A percentile compares a stretch with the other conserved stretches of the same genome.
Evolutionary conservation across 176 grass and related monocot genomes (phyloP).

Genomic region (Ensete glaucum): DNA sequence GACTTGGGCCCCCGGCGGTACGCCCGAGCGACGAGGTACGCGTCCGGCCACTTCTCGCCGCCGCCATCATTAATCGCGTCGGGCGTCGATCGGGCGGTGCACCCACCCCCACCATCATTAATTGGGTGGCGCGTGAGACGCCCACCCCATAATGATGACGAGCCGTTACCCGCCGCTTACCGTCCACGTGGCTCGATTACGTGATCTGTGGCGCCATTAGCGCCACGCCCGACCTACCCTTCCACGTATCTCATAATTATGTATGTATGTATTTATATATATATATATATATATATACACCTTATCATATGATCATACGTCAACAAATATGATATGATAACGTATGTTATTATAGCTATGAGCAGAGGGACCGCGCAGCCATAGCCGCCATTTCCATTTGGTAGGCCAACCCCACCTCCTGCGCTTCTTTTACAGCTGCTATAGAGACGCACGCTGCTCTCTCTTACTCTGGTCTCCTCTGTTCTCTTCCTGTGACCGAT

Average conservation of each 20-base stretch:
- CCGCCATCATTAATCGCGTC: neutral
- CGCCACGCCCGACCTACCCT: neutral
- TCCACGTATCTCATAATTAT: neutral
- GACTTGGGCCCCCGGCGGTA: neutral
- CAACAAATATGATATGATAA: neutral
- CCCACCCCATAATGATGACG: neutral
- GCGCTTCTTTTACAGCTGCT: neutral
- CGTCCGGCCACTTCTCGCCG: neutral
- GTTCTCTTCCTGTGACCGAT: neutral
- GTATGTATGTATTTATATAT: neutral
- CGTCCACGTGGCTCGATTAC: neutral
- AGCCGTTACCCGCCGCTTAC: neutral
- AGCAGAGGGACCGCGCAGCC: constrained; percentile 11
- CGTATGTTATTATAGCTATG: neutral
- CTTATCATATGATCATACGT: neutral
- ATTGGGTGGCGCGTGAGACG: neutral
- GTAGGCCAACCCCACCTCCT: neutral
- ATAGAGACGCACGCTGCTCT: neutral
- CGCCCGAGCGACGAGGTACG: neutral
- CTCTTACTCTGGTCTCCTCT: neutral
- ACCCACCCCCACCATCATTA: neutral
- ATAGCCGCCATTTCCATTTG: constrained; percentile 21
- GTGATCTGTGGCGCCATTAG: neutral
- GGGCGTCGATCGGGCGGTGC: neutral
- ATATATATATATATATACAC: neutral